phyloP scores from a whole-genome alignment of 2,329 filamentous ascomycete genomes.

The Fusarium coffeatum region DNA sequence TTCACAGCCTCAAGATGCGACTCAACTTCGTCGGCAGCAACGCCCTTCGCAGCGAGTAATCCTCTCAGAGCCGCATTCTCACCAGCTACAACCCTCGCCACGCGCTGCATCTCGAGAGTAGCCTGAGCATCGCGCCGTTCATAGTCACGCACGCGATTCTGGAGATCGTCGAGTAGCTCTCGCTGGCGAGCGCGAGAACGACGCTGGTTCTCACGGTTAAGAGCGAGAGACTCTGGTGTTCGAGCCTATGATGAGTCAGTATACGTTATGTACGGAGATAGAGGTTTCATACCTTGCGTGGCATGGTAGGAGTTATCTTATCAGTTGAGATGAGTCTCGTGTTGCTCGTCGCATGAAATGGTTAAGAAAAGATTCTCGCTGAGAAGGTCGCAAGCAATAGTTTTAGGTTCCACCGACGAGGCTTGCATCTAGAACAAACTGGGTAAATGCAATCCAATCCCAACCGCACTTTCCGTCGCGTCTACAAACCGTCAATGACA shows the following conservation, averaged over 20 bases:
- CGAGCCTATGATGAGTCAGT: constrained; percentile 27
- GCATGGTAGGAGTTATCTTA: constrained; percentile 19
- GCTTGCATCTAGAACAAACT: constrained; percentile 10
- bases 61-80: constrained; percentile 57
- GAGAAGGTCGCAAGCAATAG: background rate
- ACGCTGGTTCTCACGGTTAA: constrained; percentile 59
- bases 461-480: background rate
- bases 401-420: constrained; percentile 23
- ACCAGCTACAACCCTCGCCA: constrained; percentile 56
- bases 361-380: constrained; percentile 7
- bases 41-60: constrained; percentile 38
- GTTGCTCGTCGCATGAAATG: background rate
- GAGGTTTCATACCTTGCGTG: constrained; percentile 26
- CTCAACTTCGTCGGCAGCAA: constrained; percentile 36
- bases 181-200: constrained; percentile 58
- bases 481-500: background rate
- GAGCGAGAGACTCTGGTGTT: constrained; percentile 45
- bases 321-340: background rate
- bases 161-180: constrained; percentile 58
- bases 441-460: background rate
- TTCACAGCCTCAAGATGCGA: constrained; percentile 31
- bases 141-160: constrained; percentile 55
- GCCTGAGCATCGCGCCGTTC: constrained; percentile 57
- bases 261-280: background rate
- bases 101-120: constrained; percentile 60